Conservation (phyloP, 495 filamentous ascomycete species). For the Clohesyomyces aquaticus region DNA sequence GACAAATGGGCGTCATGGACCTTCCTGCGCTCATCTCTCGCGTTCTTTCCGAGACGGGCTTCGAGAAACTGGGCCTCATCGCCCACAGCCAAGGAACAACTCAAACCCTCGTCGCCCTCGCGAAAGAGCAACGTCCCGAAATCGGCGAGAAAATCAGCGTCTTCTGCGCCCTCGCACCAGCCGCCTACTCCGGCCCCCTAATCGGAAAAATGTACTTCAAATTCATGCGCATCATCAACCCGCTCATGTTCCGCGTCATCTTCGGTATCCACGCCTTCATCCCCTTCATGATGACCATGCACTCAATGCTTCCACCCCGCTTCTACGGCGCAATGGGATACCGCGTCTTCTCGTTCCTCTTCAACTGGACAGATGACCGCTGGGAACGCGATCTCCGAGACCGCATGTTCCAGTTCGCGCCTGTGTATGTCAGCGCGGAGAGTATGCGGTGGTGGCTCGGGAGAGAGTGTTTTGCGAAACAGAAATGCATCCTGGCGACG, state of each 20-base stretch:
- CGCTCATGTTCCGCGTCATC: conserved; percentile 73
- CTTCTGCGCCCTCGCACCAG: conserved; percentile 90
- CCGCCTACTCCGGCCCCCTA: conserved; percentile 86
- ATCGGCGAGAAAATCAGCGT: conserved; percentile 83
- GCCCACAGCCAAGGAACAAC: conserved; percentile 93
- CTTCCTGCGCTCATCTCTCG: conserved; percentile 85
- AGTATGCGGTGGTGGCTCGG: conserved; percentile 97
- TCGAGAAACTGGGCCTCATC: conserved; percentile 79
- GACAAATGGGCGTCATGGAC: conserved; percentile 90
- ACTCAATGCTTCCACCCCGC: conserved; percentile 60
- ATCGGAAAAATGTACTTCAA: conserved; percentile 89
- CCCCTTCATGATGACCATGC: conserved; percentile 91
- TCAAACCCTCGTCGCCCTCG: conserved; percentile 83
- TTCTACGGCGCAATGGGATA: conserved; percentile 89
- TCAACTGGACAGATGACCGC: conserved; percentile 82
- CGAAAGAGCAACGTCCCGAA: conserved; percentile 90
- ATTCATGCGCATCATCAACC: conserved; percentile 83
- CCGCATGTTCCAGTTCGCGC: conserved; percentile 89
- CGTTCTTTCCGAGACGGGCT: conserved; percentile 80
- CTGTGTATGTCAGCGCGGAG: conserved; percentile 87
- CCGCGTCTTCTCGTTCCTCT: conserved; percentile 85
- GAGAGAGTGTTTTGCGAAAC: conserved; percentile 83
- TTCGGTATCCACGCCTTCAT: conserved; percentile 97
- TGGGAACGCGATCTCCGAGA: conserved; percentile 84
- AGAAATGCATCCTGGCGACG: conserved; percentile 87